phyloP scores from a whole-genome alignment of 176 grass and related monocot genomes.

The Typha latifolia region DNA sequence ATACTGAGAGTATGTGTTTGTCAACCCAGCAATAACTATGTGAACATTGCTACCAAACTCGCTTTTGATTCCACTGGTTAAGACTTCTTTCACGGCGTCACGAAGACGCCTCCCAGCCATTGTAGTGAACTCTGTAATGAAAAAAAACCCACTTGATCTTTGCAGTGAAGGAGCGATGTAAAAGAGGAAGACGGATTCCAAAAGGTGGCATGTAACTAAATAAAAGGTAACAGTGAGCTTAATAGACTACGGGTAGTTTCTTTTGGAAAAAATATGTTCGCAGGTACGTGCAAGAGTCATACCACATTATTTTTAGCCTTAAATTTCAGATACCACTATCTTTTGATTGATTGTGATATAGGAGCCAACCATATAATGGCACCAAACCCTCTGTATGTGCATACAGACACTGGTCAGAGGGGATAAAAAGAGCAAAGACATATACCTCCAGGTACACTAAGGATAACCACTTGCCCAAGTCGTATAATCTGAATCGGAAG shows the following conservation, averaged over 20 bases:
- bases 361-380: background rate
- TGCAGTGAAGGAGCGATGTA: background rate
- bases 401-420: background rate
- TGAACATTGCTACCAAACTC: conserved; percentile 63
- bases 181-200: background rate
- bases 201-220: too few relatives aligned
- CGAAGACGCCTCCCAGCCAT: conserved; percentile 86
- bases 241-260: too few relatives aligned
- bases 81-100: conserved; percentile 63
- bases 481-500: conserved; percentile 92
- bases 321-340: background rate
- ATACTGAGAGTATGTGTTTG: conserved; percentile 93
- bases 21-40: conserved; percentile 81
- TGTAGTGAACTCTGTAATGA: conserved; percentile 82
- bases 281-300: too few relatives aligned
- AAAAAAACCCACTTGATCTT: background rate
- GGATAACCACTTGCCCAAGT: conserved; percentile 79
- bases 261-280: too few relatives aligned
- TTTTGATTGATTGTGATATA: background rate
- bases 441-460: conserved; percentile 95
- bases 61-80: conserved; percentile 39
- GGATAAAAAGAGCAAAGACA: conserved; percentile 7
- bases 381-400: background rate
- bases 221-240: too few relatives aligned
- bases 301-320: too few relatives aligned